Evolutionary conservation across 2,329 filamentous ascomycete species (phyloP).

Genomic region (Colletotrichum trifolii): DNA sequence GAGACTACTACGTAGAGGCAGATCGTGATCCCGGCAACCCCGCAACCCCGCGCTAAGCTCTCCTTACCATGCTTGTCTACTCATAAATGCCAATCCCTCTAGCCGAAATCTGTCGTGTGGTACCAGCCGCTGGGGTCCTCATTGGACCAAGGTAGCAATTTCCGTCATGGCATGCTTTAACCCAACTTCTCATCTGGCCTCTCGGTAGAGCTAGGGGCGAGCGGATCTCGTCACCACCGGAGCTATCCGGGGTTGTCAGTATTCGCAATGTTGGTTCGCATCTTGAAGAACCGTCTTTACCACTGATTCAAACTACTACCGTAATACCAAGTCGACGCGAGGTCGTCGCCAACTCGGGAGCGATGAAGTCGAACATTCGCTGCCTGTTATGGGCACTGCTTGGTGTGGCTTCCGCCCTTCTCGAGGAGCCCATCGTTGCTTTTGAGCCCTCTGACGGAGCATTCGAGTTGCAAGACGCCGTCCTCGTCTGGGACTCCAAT

Average conservation of each 20-base stretch:
- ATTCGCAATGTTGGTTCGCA: no score
- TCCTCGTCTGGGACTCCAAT: constrained; percentile 1
- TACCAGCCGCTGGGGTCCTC: background rate
- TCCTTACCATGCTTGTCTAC: background rate
- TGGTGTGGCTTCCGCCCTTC: background rate
- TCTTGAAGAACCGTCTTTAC: no score
- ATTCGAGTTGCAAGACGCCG: constrained; percentile 14
- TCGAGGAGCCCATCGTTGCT: constrained; percentile 16
- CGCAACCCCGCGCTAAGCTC: constrained; percentile 8
- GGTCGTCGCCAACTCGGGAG: background rate
- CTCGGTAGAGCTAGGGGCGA: background rate
- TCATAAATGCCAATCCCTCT: background rate
- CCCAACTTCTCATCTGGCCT: background rate
- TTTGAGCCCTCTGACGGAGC: constrained; percentile 10
- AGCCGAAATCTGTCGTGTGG: background rate
- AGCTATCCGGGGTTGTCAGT: background rate
- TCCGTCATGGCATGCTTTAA: background rate
- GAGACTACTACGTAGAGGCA: background rate
- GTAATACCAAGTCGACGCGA: no score
- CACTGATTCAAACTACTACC: no score
- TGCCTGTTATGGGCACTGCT: background rate
- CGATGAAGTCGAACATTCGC: background rate
- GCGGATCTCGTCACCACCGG: background rate
- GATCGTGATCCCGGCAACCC: background rate
- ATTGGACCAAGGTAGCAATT: background rate